phyloP scores from a whole-genome alignment of 2,329 filamentous ascomycete genomes.

The Cladosporium sp. region DNA sequence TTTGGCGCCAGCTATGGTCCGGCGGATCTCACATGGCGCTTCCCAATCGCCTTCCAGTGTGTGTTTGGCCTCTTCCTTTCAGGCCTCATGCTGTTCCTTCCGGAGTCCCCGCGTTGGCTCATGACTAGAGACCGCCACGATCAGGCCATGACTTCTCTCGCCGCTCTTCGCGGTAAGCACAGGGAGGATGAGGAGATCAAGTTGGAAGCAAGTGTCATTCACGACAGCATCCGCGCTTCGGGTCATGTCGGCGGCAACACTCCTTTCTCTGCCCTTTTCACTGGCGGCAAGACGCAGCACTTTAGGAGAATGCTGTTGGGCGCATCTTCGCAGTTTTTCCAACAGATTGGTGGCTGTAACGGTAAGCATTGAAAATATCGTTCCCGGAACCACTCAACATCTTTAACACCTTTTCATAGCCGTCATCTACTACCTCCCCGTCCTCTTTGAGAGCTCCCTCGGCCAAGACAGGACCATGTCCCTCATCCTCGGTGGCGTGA shows the following conservation, averaged over 20 bases:
- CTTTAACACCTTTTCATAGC: neutral
- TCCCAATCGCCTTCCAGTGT: slow-evolving; percentile 11
- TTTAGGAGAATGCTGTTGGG: slow-evolving; percentile 7
- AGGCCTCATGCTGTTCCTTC: slow-evolving; percentile 11
- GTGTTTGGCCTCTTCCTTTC: slow-evolving; percentile 11
- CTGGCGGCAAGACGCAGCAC: slow-evolving; percentile 9
- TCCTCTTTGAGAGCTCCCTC: slow-evolving; percentile 39
- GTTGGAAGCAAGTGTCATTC: slow-evolving; percentile 4
- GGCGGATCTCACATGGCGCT: slow-evolving; percentile 34
- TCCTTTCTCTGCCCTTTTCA: slow-evolving; percentile 6
- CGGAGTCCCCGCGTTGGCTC: slow-evolving; percentile 17
- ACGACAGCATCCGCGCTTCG: slow-evolving; percentile 6
- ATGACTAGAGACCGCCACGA: slow-evolving; percentile 8
- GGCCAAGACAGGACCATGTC: slow-evolving; percentile 60
- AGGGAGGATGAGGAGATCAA: slow-evolving; percentile 7
- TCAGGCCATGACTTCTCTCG: slow-evolving; percentile 10
- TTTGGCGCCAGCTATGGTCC: slow-evolving; percentile 27
- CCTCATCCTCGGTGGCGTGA: slow-evolving; percentile 51
- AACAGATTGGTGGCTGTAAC: slow-evolving; percentile 19
- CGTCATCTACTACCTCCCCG: slow-evolving; percentile 31
- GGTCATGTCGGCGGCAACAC: slow-evolving; percentile 8
- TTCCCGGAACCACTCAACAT: neutral
- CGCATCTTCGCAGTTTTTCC: slow-evolving; percentile 9
- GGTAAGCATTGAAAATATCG: neutral
- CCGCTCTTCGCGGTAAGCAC: slow-evolving; percentile 6